Evolutionary conservation across 2,329 filamentous ascomycete species (phyloP), one percentile per base, ranked within the genome.

Genomic region (Dactylellina cionopaga): DNA sequence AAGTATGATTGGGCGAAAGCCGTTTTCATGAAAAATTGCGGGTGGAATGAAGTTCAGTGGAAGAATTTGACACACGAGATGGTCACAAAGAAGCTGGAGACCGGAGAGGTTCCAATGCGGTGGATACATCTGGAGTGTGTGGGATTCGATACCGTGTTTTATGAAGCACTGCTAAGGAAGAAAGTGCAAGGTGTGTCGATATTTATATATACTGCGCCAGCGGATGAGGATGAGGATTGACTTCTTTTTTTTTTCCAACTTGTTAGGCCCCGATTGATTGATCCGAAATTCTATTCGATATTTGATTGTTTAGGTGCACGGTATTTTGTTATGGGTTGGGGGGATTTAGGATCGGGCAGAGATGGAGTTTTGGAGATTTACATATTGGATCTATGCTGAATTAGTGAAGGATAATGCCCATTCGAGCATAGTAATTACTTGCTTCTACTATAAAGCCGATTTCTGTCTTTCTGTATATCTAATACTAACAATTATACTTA

Each of bases 101-200:
- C n/a, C 1, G 59, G 68, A 1, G 33, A 17, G 2, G 29, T 72
- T 10, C 59, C 59, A 1, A 72, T 72, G 68, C 25, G 60, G n/a
- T 72, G 68, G 68, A 51, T 65, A 11, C 68, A 72, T 46, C 17
- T 72, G 29, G 59, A 49, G 22, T 72, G 68, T 29, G 68, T 72
- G 4, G 68, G 59, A 15, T 72, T 58, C 5, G 59, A 72, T 9
- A 15, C 13, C 22, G 52, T 1, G 5, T 37, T 72, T 15, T 72
- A 72, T 31, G 37, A 65, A 1, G 68, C 59, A 0, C 41, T 72
- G 5, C 5, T 72, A 7, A n/a, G n/a, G 27, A 29, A 46, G 29
- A 65, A 72, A 31, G 25, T 31, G 13, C 51, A 64, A 27, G 25
- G 44, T 39, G 25, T 49, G 33, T 47, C 39, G 33, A n/a, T 27